phyloP scores from a whole-genome alignment of 345 rosid genomes.

The Carallia pectinifolia region DNA sequence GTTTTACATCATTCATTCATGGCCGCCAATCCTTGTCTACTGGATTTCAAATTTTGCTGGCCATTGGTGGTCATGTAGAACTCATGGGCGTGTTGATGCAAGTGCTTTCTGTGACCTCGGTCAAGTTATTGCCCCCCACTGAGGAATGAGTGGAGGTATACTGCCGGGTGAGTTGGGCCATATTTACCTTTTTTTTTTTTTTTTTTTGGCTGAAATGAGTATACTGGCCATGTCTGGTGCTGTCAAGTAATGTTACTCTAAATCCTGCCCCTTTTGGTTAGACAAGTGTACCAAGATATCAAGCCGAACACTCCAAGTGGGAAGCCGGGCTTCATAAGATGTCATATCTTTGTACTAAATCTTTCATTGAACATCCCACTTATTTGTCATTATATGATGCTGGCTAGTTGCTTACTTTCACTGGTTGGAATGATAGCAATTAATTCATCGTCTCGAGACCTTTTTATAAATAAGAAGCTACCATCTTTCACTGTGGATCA shows the following conservation, averaged over 20 bases:
- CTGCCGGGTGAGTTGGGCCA: neutral
- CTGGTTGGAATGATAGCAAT: no score
- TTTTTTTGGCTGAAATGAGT: neutral
- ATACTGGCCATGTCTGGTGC: neutral
- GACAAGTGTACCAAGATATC: no score
- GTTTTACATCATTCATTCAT: conserved; percentile 1
- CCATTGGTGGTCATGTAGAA: conserved; percentile 9
- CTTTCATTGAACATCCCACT: no score
- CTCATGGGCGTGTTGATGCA: neutral
- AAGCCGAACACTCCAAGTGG: no score
- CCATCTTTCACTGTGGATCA: no score
- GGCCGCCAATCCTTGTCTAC: neutral
- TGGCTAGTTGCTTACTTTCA: no score
- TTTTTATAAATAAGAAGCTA: fast-evolving
- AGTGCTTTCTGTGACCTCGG: neutral
- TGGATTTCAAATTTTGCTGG: neutral
- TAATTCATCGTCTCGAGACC: no score
- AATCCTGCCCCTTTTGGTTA: no score
- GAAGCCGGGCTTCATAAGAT: no score
- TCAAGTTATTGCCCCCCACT: neutral
- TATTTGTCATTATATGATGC: no score
- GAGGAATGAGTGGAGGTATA: neutral
- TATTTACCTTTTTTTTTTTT: neutral
- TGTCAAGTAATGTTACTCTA: neutral
- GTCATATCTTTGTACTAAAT: no score